Evolutionary conservation across 257 asterid species (phyloP), one percentile per base, ranked within the genome.

Genomic region (Solanum pennellii): DNA sequence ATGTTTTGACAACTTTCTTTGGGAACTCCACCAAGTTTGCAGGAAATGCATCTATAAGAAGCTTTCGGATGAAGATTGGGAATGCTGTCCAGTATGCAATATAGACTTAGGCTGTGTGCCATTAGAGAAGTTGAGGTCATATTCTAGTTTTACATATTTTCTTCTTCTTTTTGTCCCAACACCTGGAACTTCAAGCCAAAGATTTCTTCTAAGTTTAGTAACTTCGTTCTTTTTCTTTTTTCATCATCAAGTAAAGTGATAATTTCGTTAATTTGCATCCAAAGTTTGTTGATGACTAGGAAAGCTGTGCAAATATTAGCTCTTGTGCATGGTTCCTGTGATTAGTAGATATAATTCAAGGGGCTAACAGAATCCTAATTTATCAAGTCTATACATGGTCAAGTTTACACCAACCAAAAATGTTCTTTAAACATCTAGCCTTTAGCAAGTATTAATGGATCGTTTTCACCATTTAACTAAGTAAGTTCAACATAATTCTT

Each of bases 21-120:
- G 56, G 89, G 59, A 47, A 87, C 85, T 56, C 75, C 75, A 66
- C 83, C 79, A 88, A 97, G 99, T 97, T 91, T 97, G 99, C 93
- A 92, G 97, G 94, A 94, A 91, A 90, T 97, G 99, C 90, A 97
- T 97, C 69, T 89, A 94, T 89, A 93, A 92, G 93, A 95, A 94
- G 93, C 94, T 97, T 29, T 87, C 92, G 25, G 98, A 94, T 86
- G 99, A 95, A 88, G 99, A 97, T 88, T 85, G 90, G 91, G 98
- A 94, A 86, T 91, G 96, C 91, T 97, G 99, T 88, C 99, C 99
- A 27, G 82, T 94, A 88, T 97, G 99, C 90, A 94, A 93, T 85
- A 95, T 91, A 82, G 94, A 94, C 87, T 91, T 97, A 91, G 99
- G 99, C 49, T 92, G 98, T 88, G 92, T 84, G 85, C 99, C 99